Evolutionary conservation across 768 basidiomycete genomes (phyloP).

Genomic region (Phanerochaete carnosa): DNA sequence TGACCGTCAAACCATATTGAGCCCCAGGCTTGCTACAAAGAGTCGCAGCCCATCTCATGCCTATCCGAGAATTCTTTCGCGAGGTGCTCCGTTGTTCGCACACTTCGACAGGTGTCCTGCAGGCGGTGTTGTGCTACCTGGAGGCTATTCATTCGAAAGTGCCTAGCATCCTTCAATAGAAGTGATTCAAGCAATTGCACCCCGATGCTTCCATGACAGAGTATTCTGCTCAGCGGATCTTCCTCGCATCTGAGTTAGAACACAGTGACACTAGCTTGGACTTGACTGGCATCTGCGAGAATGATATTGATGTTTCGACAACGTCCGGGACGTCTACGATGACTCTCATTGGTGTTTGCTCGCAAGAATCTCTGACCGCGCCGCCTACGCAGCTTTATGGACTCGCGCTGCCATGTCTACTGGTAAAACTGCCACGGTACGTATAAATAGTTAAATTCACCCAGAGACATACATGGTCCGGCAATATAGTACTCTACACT

Average conservation of each 20-base stretch:
- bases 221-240: not conserved
- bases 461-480: too few species aligned
- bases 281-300: not conserved
- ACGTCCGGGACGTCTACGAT: not conserved
- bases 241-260: conserved; percentile 4
- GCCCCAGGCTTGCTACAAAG: too few species aligned
- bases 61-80: conserved; percentile 78
- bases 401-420: too few species aligned
- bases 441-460: too few species aligned
- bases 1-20: too few species aligned
- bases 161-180: conserved; percentile 53
- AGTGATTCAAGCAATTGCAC: conserved; percentile 37
- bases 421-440: too few species aligned
- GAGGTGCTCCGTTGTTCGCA: conserved; percentile 86
- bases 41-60: conserved; percentile 49
- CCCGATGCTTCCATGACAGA: conserved; percentile 31
- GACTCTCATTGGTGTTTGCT: not conserved
- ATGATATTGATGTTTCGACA: not conserved
- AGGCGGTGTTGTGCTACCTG: conserved; percentile 85
- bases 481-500: too few species aligned
- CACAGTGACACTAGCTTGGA: not conserved
- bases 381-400: conserved; percentile 10
- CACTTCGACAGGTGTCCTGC: conserved; percentile 79
- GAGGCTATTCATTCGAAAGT: conserved; percentile 77
- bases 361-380: conserved; percentile 2